A percentile compares a stretch with the other conserved stretches of the same genome.
Evolutionary conservation across 2,329 filamentous ascomycete genomes (phyloP).

Genomic region (Phyllosticta citrichinensis): DNA sequence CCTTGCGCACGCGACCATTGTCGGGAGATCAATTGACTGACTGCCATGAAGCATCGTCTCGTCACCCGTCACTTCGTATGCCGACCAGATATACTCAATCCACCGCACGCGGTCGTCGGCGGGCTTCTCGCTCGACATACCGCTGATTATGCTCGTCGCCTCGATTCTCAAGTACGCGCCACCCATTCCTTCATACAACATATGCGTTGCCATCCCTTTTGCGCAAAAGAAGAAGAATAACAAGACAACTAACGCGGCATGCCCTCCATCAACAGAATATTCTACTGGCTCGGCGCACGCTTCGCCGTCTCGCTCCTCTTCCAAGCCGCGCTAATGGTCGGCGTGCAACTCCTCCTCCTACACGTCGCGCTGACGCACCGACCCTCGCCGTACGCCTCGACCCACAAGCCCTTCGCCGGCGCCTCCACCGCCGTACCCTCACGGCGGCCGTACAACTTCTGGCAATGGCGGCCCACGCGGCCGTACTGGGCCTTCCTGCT

Average conservation of each 20-base stretch:
- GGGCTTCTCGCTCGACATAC: constrained; percentile 57
- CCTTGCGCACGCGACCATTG: not conserved
- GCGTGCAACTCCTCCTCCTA: constrained; percentile 47
- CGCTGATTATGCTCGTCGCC: constrained; percentile 56
- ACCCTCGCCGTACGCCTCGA: constrained; percentile 27
- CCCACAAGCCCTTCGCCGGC: constrained; percentile 49
- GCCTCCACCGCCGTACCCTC: constrained; percentile 28
- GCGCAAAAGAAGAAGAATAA: not conserved
- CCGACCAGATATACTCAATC: constrained; percentile 57
- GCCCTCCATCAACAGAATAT: constrained; percentile 35
- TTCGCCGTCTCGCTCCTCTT: constrained; percentile 49
- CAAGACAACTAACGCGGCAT: not conserved
- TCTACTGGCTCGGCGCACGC: constrained; percentile 55
- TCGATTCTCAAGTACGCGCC: constrained; percentile 48
- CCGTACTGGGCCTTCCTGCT: constrained; percentile 74
- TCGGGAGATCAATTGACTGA: not conserved
- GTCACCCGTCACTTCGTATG: constrained; percentile 55
- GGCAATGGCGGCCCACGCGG: constrained; percentile 67
- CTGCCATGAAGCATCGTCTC: constrained; percentile 41
- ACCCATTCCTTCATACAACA: not conserved
- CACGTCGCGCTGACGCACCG: constrained; percentile 52
- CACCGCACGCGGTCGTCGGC: constrained; percentile 49
- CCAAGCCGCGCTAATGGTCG: constrained; percentile 51
- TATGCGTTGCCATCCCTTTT: not conserved
- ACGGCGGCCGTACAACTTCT: constrained; percentile 64